A percentile compares a stretch with the other conserved stretches of the same genome.
Conservation (phyloP, 1,284 basidiomycete species). For the Singerocomus inundabilis region DNA sequence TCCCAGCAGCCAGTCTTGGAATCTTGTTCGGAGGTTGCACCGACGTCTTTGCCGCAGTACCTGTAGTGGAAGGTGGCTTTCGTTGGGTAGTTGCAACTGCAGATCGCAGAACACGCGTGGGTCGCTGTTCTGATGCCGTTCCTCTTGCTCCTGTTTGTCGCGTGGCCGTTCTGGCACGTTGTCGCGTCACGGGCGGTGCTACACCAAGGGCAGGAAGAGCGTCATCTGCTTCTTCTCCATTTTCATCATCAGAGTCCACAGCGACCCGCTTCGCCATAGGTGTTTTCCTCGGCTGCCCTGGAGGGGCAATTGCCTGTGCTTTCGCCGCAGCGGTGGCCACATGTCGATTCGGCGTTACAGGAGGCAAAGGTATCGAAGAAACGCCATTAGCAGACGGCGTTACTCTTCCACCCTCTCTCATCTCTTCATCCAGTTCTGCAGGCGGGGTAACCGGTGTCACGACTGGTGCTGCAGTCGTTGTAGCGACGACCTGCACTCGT, state of each 20-base stretch:
- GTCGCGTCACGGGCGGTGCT: slow-evolving; percentile 41
- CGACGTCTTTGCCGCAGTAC: slow-evolving; percentile 34
- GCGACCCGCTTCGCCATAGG: slow-evolving; percentile 72
- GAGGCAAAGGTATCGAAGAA: slow-evolving; percentile 48
- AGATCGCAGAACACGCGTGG: slow-evolving; percentile 71
- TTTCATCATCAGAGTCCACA: slow-evolving; percentile 51
- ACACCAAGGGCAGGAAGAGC: slow-evolving; percentile 59
- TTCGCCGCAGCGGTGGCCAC: slow-evolving; percentile 65
- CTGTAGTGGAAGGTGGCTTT: slow-evolving; percentile 38
- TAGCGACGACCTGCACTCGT: slow-evolving; percentile 46
- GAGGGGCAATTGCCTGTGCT: slow-evolving; percentile 66
- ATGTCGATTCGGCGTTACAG: slow-evolving; percentile 76
- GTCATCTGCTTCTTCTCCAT: slow-evolving; percentile 55
- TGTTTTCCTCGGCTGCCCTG: slow-evolving; percentile 84
- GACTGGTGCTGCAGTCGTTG: slow-evolving; percentile 43
- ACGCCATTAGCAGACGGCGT: slow-evolving; percentile 40
- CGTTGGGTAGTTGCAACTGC: slow-evolving; percentile 43
- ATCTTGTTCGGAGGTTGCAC: slow-evolving; percentile 70
- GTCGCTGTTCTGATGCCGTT: slow-evolving; percentile 65
- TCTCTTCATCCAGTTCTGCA: slow-evolving; percentile 63
- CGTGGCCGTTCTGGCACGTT: slow-evolving; percentile 44
- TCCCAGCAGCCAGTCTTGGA: slow-evolving; percentile 62
- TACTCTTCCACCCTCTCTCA: slow-evolving; percentile 34
- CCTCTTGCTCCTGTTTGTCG: slow-evolving; percentile 44
- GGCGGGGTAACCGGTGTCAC: slow-evolving; percentile 82